These are phyloP conservation scores for Aquilaria malaccensis DNA, from an alignment of 345 rosid genomes.

Conservation along the genomic window DNA sequence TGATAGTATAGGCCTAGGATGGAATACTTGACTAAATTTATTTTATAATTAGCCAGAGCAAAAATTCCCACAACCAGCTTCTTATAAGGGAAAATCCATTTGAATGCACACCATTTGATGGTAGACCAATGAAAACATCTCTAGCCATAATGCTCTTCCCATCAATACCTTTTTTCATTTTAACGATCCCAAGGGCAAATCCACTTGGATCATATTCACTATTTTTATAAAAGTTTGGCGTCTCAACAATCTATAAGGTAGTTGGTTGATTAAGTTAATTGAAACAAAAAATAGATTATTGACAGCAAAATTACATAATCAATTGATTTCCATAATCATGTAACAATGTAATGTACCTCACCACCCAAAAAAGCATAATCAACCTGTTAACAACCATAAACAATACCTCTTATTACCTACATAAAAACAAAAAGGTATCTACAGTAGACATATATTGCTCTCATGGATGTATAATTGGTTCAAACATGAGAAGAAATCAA, in stretches of 20 bases:
- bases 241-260: constrained; percentile 76
- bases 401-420: constrained; percentile 90
- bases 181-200: constrained; percentile 85
- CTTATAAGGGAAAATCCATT: constrained; percentile 93
- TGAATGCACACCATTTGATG: constrained; percentile 92
- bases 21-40: too few relatives aligned
- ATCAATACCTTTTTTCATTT: constrained; percentile 69
- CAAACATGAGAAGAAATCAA: not conserved
- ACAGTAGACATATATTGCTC: not conserved
- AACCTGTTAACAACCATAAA: constrained; percentile 81
- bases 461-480: not conserved
- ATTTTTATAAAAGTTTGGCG: constrained; percentile 82
- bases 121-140: constrained; percentile 78
- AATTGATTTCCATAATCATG: too few relatives aligned
- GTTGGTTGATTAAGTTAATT: not conserved
- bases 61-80: constrained; percentile 28
- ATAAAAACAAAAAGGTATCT: constrained; percentile 7
- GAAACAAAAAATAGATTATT: not conserved
- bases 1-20: too few relatives aligned
- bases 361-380: constrained; percentile 88
- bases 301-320: too few relatives aligned
- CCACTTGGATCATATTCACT: constrained; percentile 95
- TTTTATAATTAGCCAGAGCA: too few relatives aligned
- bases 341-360: constrained; percentile 43
- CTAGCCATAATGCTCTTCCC: constrained; percentile 77